Conservation (phyloP, 345 rosid genomes). For the Pelargonium nanum region DNA sequence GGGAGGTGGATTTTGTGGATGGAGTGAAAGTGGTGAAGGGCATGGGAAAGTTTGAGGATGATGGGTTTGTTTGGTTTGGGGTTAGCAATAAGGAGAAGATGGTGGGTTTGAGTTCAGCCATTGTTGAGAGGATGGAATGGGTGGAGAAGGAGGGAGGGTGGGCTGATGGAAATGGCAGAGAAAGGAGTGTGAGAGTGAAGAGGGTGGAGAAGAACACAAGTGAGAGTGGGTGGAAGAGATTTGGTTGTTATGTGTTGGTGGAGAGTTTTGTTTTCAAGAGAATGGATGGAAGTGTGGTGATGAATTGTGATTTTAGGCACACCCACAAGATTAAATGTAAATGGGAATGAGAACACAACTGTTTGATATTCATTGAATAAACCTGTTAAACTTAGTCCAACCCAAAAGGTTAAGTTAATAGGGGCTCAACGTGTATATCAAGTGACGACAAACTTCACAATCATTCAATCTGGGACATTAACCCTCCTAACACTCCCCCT, state of each 20-base stretch:
- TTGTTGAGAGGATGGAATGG: conserved; percentile 67
- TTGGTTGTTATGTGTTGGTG: conserved; percentile 29
- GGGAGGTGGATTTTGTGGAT: conserved; percentile 30
- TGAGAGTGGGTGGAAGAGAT: conserved; percentile 25
- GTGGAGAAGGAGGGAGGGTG: conserved; percentile 62
- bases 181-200: conserved; percentile 41
- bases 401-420: too few relatives aligned
- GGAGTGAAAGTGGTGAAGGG: conserved; percentile 42
- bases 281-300: conserved; percentile 34
- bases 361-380: too few relatives aligned
- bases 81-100: conserved; percentile 11
- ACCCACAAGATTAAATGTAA: conserved; percentile 18
- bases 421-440: too few relatives aligned
- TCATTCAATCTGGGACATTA: too few relatives aligned
- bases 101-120: conserved; percentile 45
- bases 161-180: conserved; percentile 32
- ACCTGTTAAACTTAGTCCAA: too few relatives aligned
- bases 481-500: too few relatives aligned
- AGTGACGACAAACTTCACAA: too few relatives aligned
- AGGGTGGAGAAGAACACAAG: conserved; percentile 27
- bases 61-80: conserved; percentile 51
- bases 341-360: conserved; percentile 19
- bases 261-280: conserved; percentile 46
- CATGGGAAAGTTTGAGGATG: conserved; percentile 14
- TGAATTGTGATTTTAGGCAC: conserved; percentile 34